Evolutionary conservation across 2,329 filamentous ascomycete genomes (phyloP).

Genomic region (Stachybotrys chlorohalonatus): DNA sequence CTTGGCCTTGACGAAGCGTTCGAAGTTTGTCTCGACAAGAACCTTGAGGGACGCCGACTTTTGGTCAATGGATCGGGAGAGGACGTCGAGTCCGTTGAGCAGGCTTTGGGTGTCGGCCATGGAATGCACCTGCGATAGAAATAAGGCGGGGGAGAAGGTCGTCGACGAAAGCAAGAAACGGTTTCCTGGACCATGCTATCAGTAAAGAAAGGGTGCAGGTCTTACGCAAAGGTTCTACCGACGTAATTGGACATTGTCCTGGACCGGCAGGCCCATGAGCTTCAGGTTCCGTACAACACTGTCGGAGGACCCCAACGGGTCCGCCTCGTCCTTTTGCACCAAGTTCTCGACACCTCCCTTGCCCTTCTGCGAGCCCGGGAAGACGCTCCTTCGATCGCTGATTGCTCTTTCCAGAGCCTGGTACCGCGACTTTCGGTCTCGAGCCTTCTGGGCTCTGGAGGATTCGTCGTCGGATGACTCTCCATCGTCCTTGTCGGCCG

Average conservation of each 20-base stretch:
- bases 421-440: slow-evolving; percentile 67
- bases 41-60: slow-evolving; percentile 96
- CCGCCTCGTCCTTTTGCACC: slow-evolving; percentile 84
- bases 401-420: slow-evolving; percentile 73
- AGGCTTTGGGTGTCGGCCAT: slow-evolving; percentile 75
- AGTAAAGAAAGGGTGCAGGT: slow-evolving; percentile 7
- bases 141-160: slow-evolving; percentile 85
- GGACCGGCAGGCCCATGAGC: slow-evolving; percentile 66
- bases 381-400: slow-evolving; percentile 56
- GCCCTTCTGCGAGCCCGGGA: slow-evolving; percentile 59
- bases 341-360: slow-evolving; percentile 62
- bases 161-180: slow-evolving; percentile 93
- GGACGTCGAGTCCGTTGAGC: slow-evolving; percentile 70
- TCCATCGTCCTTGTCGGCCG: slow-evolving; percentile 65
- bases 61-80: slow-evolving; percentile 90
- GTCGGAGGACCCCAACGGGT: slow-evolving; percentile 79
- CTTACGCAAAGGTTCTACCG: slow-evolving; percentile 21
- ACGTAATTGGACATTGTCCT: slow-evolving; percentile 75
- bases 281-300: slow-evolving; percentile 78
- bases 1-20: slow-evolving; percentile 94
- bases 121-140: slow-evolving; percentile 85
- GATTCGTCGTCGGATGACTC: slow-evolving; percentile 53
- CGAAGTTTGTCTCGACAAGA: slow-evolving; percentile 95
- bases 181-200: slow-evolving; percentile 49
- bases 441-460: slow-evolving; percentile 35